These are phyloP conservation scores for Telfairia occidentalis DNA, from an alignment of 331 rosid genomes.

Conservation along the genomic window DNA sequence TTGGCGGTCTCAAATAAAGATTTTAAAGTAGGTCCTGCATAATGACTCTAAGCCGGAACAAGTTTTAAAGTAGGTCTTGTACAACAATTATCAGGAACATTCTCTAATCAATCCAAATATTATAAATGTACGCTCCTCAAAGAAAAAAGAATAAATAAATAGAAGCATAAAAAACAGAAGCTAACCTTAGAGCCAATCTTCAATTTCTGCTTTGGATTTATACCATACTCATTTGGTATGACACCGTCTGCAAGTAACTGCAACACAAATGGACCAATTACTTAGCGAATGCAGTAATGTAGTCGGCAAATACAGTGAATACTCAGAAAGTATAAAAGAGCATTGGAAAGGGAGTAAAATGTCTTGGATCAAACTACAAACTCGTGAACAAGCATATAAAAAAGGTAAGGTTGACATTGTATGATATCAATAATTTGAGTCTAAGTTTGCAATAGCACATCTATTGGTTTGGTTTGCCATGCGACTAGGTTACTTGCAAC, in stretches of 20 bases:
- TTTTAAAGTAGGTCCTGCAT: background rate
- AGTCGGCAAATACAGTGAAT: background rate
- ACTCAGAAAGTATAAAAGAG: background rate
- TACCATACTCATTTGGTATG: constrained; percentile 95
- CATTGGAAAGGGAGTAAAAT: background rate
- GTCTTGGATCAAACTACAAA: background rate
- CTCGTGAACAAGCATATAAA: background rate
- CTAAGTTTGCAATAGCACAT: background rate
- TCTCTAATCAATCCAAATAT: background rate
- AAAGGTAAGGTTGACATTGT: background rate
- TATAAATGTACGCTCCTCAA: background rate
- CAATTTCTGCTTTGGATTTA: constrained; percentile 82
- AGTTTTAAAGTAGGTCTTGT: constrained; percentile 1
- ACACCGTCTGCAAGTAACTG: constrained; percentile 97
- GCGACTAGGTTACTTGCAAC: background rate
- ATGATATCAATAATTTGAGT: background rate
- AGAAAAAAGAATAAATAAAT: background rate
- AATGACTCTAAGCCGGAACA: background rate
- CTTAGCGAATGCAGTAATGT: constrained; percentile 7
- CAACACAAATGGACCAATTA: constrained; percentile 15
- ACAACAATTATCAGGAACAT: background rate
- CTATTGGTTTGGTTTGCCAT: background rate
- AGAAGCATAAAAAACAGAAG: background rate
- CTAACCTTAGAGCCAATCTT: constrained; percentile 95
- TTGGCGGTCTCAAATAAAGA: background rate